Base-by-base conservation (phyloP, 495 filamentous ascomycete species). In the Penicillium pancosmium region DNA sequence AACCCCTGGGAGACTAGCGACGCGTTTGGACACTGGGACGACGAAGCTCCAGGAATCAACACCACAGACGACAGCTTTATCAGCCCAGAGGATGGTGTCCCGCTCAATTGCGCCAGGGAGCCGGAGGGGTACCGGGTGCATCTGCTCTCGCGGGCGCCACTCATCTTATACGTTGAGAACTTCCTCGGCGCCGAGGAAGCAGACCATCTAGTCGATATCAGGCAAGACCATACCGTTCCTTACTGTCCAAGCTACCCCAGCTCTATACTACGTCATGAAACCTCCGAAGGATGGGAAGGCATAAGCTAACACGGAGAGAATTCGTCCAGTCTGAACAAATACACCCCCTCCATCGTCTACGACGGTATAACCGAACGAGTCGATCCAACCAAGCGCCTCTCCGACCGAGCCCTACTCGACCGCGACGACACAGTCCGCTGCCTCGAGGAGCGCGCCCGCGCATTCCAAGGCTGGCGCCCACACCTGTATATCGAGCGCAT, bases 381-480 rank as follows among this genome's bases (percentile, higher is more conserved):
- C 43, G 78, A 86, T 61, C 72, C 77, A 10, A 60, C 68, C 0
- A 71, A 81, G 38, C 83, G 85, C 12, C 73, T 79, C 59, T 86
- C 84, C 25, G 80, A 85, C 64, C 82, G 83, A 56, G 82, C 85
- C 15, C 74, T 84, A 12, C 75, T 88, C 43, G 73, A 78, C 23
- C 82, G 83, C 68, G 83, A 88, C 69, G 65, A 74, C 40, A 75
- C 82, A 2, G 85, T 90, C 4, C 81, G 83, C 34, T 91, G 89
- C 73, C 83, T 91, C 57, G 86, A 89, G 62, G 73, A 80, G 27
- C 87, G 89, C 38, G 89, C 89, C 9, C 78, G 84, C 10, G 51
- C 77, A n/a, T 88, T 92, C 71, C 88, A 91, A 60, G 89, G 89
- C 69, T 88, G 84, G 84, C 76, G 76, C 2, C 74, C 78, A 12